Evolutionary conservation across 176 grass and related monocot species (phyloP), one percentile per base, ranked within the genome.

Genomic region (Triticum urartu): DNA sequence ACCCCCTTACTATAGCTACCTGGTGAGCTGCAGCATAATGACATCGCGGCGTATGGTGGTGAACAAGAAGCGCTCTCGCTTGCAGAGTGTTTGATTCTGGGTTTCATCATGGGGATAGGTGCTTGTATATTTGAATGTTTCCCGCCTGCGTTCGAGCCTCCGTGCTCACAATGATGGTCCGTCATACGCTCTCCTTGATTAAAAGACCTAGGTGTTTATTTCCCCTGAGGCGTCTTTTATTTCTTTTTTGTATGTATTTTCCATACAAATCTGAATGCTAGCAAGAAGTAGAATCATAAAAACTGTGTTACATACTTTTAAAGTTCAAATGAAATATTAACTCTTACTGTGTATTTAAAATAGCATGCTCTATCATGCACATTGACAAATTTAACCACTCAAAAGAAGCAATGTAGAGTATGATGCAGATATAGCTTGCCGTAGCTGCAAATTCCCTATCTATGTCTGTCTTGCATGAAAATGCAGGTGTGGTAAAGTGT

Each of bases 1-100:
- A 66, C 79, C 79, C 65, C 79, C 79, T 39, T 81, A 66, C 61
- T 47, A 66, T 5, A 66, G 15, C 61, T 81, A 81, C 63, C 4
- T 81, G 39, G 0, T 67, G 39, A 18, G 39, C 5, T 81, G 79
- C 39, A 28, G 59, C 61, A 28, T 10, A 64, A 4, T 28, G 60
- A 65, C 38, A 45, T 17, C 60, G 3, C 24, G 3, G 24, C 24
- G 40, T 13, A 4, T 25, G 36, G 14, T 66, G 61, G 9, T 47
- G 62, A 81, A 17, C 48, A 17, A 81, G 79, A 81, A 81, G 62
- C 79, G 62, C 61, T 48, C 62, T 81, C 14, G 25, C 5, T 20
- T 65, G 62, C 59, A 79, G 33, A 24, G 35, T 64, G 18, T 64
- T 34, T 79, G 58, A 75, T 75, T 38, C 21, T 79, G 2, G n/a